A percentile compares a stretch with the other conserved stretches of the same genome.
Conservation (phyloP, 345 rosid genomes). For the Trapa incisa region DNA sequence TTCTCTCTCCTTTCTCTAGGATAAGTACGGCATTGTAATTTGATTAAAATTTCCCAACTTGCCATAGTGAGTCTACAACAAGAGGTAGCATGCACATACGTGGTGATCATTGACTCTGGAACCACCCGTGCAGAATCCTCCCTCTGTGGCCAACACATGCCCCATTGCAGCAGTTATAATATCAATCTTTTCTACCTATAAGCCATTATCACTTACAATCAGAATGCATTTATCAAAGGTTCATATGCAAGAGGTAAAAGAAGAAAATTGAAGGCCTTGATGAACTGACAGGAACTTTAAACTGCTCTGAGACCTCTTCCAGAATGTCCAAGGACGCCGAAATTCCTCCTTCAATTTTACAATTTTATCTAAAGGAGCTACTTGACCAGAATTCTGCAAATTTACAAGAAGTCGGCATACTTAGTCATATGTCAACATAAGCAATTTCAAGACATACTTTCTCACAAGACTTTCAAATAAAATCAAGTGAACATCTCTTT, state of each 20-base stretch:
- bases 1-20: not conserved
- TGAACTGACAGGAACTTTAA: conserved; percentile 57
- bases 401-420: not conserved
- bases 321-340: conserved; percentile 78
- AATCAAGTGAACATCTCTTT: not conserved
- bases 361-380: conserved; percentile 83
- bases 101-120: conserved; percentile 84
- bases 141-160: conserved; percentile 86
- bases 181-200: conserved; percentile 92
- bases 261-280: conserved; percentile 1
- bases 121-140: conserved; percentile 98
- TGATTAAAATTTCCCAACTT: not conserved
- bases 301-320: conserved; percentile 88
- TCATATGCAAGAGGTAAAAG: conserved; percentile 6
- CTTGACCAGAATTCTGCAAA: conserved; percentile 84
- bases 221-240: conserved; percentile 3
- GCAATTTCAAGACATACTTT: not conserved
- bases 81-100: conserved; percentile 18
- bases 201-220: conserved; percentile 5
- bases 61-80: not conserved
- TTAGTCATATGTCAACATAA: not conserved
- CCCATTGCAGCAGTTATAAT: conserved; percentile 95
- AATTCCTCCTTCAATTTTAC: conserved; percentile 82
- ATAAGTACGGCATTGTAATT: not conserved
- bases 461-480: not conserved